Base-by-base conservation (phyloP, 2,329 filamentous ascomycete species). In the Colletotrichum tabaci region DNA sequence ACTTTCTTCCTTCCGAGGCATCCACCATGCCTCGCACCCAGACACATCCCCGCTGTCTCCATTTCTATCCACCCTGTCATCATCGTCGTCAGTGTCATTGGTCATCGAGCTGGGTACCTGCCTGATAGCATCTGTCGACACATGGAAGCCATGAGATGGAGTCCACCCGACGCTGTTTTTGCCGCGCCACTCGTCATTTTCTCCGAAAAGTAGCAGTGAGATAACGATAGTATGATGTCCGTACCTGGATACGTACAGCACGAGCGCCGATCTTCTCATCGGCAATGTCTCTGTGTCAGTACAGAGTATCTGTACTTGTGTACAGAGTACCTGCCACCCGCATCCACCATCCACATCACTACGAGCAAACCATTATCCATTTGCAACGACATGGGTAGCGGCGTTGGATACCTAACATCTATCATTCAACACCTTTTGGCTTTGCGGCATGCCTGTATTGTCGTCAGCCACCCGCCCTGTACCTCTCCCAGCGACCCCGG, bases 121-220 rank as follows among this genome's bases (percentile, higher is more conserved):
- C 68, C 67, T 67, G 63, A 30, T 49, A 44, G 50, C 46, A 44
- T 57, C 63, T 58, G 42, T 42, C 49, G 49, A 66, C 61, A 66
- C 67, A 70, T 70, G 67, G 63, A 56, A 67, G 57, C 57, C 67
- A 67, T 67, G 67, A 67, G 67, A 67, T 61, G 52, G 67, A 47
- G 49, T 2, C 64, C 64, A 58, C 56, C 44, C 50, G 21, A 55
- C 50, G 10, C 42, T 35, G 30, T 61, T 58, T 57, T 46, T 42
- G 44, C 26, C 50, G 50, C 42, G 52, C 50, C 61, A 60, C 61
- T 60, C 21, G 47, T 69, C 61, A 53, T 40, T 47, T 65, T 15
- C 50, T 18, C 35, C 60, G n/a, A 30, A n/a, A 30, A 35, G 16
- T 23, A 8, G 12, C 21, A 21, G 47, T 23, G 47, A 49, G n/a